These are phyloP conservation scores for Erysimum cheiranthoides DNA, from an alignment of 345 rosid genomes.

Conservation along the genomic window DNA sequence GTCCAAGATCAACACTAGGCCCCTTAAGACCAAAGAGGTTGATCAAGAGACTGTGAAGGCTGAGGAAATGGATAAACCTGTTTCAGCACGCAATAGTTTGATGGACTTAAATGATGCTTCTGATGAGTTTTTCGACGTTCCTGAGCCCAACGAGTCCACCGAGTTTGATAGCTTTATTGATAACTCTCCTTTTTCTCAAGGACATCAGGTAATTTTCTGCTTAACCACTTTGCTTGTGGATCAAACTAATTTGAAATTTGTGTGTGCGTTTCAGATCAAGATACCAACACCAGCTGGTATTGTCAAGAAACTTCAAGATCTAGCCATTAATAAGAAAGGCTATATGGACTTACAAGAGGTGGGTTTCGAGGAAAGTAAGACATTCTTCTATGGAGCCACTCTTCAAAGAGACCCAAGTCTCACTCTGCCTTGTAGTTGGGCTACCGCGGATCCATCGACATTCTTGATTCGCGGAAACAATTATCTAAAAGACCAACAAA, in stretches of 20 bases:
- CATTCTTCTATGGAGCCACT: constrained; percentile 66
- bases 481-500: constrained; percentile 67
- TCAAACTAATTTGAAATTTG: constrained; percentile 44
- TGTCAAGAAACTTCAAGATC: constrained; percentile 80
- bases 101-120: constrained; percentile 63
- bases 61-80: constrained; percentile 54
- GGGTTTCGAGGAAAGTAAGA: constrained; percentile 44
- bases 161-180: constrained; percentile 55
- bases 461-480: constrained; percentile 81
- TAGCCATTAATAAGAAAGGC: constrained; percentile 78
- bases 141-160: constrained; percentile 54
- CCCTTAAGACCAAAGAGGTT: constrained; percentile 28
- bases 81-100: constrained; percentile 53
- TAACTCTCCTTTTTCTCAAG: constrained; percentile 52
- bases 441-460: constrained; percentile 70
- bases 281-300: constrained; percentile 67
- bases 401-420: constrained; percentile 70
- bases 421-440: constrained; percentile 74
- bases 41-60: constrained; percentile 35
- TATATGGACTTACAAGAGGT: constrained; percentile 68
- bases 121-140: constrained; percentile 96
- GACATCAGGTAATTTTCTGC: constrained; percentile 42
- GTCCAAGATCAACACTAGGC: constrained; percentile 45
- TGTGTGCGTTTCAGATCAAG: constrained; percentile 45
- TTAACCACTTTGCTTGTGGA: constrained; percentile 22